A percentile compares a stretch with the other conserved stretches of the same genome.
These are phyloP conservation scores for Solanum acaule DNA, from an alignment of 257 asterid genomes.

Conservation along the genomic window DNA sequence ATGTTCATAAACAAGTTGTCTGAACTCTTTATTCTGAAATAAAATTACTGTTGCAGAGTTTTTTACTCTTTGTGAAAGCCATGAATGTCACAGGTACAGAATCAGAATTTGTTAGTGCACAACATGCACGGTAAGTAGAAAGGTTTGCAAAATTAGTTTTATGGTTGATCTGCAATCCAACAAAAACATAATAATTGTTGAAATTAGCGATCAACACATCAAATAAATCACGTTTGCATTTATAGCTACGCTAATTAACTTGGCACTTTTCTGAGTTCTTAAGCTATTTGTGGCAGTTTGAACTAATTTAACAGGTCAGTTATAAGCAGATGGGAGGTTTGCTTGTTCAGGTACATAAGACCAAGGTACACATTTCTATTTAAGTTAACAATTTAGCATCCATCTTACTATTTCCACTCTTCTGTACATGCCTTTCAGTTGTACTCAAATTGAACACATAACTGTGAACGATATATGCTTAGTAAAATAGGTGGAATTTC, in stretches of 20 bases:
- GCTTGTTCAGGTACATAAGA: not conserved
- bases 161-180: not conserved
- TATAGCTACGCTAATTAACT: not conserved
- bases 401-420: not conserved
- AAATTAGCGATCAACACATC: not conserved
- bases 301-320: not conserved
- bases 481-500: not conserved
- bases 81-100: not conserved
- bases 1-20: not conserved
- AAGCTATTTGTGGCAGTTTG: not conserved
- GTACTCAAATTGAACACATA: not conserved
- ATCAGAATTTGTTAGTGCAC: not conserved
- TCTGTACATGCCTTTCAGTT: not conserved
- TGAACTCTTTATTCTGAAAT: not conserved
- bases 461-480: not conserved
- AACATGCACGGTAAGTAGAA: not conserved
- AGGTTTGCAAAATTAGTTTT: not conserved
- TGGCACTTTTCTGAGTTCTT: not conserved
- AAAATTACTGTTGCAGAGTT: not conserved
- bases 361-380: not conserved
- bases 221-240: not conserved
- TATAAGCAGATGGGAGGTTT: not conserved
- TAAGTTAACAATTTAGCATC: not conserved
- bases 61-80: not conserved
- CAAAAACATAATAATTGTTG: not conserved